These are phyloP conservation scores for Yarrowia yakushimensis DNA, from an alignment of 805 yeast species.

Conservation along the genomic window DNA sequence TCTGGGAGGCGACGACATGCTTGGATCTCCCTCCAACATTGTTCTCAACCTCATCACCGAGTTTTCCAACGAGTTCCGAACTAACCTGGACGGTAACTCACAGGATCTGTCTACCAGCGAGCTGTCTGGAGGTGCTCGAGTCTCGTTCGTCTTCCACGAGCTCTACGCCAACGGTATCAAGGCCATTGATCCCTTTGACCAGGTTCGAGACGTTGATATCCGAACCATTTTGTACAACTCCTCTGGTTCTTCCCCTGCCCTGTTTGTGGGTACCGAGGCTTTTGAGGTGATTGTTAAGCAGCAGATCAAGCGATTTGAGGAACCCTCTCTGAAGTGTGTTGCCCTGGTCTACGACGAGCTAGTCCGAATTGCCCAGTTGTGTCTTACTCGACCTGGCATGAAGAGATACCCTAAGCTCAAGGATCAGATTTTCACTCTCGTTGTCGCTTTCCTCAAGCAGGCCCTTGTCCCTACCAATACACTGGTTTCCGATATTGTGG, in stretches of 20 bases:
- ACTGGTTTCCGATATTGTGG: slow-evolving; percentile 79
- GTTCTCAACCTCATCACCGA: slow-evolving; percentile 90
- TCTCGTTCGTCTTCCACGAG: slow-evolving; percentile 95
- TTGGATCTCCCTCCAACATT: slow-evolving; percentile 81
- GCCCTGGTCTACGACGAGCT: slow-evolving; percentile 91
- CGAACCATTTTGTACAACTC: slow-evolving; percentile 96
- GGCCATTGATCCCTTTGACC: slow-evolving; percentile 93
- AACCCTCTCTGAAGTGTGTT: slow-evolving; percentile 86
- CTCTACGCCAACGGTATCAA: slow-evolving; percentile 89
- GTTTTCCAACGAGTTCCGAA: slow-evolving; percentile 87
- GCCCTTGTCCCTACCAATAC: slow-evolving; percentile 80
- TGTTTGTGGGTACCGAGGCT: slow-evolving; percentile 96
- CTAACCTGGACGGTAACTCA: slow-evolving; percentile 89
- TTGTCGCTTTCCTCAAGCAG: slow-evolving; percentile 75
- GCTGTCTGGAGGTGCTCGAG: slow-evolving; percentile 96
- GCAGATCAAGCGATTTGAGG: slow-evolving; percentile 91
- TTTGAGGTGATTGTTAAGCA: slow-evolving; percentile 91
- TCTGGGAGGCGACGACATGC: slow-evolving; percentile 70
- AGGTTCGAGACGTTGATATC: slow-evolving; percentile 90
- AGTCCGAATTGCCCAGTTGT: slow-evolving; percentile 84
- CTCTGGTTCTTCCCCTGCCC: slow-evolving; percentile 91
- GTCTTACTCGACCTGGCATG: slow-evolving; percentile 74
- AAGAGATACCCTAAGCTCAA: slow-evolving; percentile 89
- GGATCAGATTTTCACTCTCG: slow-evolving; percentile 76
- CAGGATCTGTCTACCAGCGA: slow-evolving; percentile 85